Percentiles rank a stretch among this genome's conserved stretches.
Evolutionary conservation across 345 rosid genomes (phyloP).

Genomic region (Citrus cavaleriei): DNA sequence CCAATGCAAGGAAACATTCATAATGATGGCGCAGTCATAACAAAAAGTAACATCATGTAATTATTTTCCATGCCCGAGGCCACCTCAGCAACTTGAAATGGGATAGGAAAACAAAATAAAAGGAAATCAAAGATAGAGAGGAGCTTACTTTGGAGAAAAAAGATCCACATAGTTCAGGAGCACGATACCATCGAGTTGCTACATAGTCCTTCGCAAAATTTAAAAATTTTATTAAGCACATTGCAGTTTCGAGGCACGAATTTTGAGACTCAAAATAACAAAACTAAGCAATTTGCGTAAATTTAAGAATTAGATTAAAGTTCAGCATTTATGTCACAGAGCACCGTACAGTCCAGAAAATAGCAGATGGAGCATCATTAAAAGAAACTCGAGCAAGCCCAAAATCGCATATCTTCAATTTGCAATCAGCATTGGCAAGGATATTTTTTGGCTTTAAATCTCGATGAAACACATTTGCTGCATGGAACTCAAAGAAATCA

Average conservation of each 20-base stretch:
- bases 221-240: slow-evolving; percentile 14
- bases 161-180: slow-evolving; percentile 98
- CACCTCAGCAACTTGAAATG: slow-evolving; percentile 5
- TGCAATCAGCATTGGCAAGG: slow-evolving; percentile 99
- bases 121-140: background rate
- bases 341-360: slow-evolving; percentile 90
- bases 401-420: slow-evolving; percentile 96
- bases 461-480: slow-evolving; percentile 96
- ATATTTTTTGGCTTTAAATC: slow-evolving; percentile 98
- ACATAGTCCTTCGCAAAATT: slow-evolving; percentile 76
- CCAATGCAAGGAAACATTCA: background rate
- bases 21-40: background rate
- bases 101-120: slow-evolving; percentile 1
- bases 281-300: background rate
- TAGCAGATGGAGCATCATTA: slow-evolving; percentile 96
- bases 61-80: background rate
- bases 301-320: background rate
- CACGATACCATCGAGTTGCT: slow-evolving; percentile 99
- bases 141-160: slow-evolving; percentile 90
- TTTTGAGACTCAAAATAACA: background rate
- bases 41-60: background rate
- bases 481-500: slow-evolving; percentile 22
- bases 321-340: slow-evolving; percentile 16
- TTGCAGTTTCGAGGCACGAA: background rate
- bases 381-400: slow-evolving; percentile 98